These are phyloP conservation scores for Cadophora luteo-olivacea DNA, from an alignment of 2,329 filamentous ascomycete genomes.

Conservation along the genomic window DNA sequence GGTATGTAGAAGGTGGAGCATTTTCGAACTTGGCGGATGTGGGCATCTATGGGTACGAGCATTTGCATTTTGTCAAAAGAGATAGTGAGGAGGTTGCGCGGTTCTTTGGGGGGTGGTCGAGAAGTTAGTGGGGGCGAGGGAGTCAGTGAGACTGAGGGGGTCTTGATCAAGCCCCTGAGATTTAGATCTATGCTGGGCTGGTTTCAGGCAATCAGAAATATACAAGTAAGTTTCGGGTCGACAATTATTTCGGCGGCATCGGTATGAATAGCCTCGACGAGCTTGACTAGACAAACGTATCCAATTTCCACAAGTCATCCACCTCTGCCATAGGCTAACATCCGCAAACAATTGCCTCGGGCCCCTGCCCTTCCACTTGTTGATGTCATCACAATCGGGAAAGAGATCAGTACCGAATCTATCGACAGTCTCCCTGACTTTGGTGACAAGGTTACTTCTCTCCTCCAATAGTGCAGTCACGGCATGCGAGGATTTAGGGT, in stretches of 20 bases:
- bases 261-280: too few relatives aligned
- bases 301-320: constrained; percentile 23
- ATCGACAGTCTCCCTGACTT: constrained; percentile 90
- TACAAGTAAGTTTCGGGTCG: too few relatives aligned
- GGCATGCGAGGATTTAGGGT: constrained; percentile 81
- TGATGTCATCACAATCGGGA: constrained; percentile 76
- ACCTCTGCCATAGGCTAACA: constrained; percentile 22
- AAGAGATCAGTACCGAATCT: constrained; percentile 91
- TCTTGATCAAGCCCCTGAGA: too few relatives aligned
- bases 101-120: constrained; percentile 42
- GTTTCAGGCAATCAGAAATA: too few relatives aligned
- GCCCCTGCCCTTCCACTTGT: constrained; percentile 21
- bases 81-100: constrained; percentile 51
- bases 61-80: constrained; percentile 57
- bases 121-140: constrained; percentile 3
- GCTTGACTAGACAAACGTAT: constrained; percentile 19
- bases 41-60: constrained; percentile 53
- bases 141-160: too few relatives aligned
- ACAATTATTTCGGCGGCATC: too few relatives aligned
- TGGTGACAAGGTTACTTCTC: constrained; percentile 73
- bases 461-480: constrained; percentile 75
- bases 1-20: constrained; percentile 46
- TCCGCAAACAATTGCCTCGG: constrained; percentile 25
- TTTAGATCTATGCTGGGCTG: too few relatives aligned
- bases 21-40: constrained; percentile 47